These are phyloP conservation scores for Kalanchoe fedtschenkoi DNA, from an alignment of 164 flowering plant genomes.

Conservation along the genomic window DNA sequence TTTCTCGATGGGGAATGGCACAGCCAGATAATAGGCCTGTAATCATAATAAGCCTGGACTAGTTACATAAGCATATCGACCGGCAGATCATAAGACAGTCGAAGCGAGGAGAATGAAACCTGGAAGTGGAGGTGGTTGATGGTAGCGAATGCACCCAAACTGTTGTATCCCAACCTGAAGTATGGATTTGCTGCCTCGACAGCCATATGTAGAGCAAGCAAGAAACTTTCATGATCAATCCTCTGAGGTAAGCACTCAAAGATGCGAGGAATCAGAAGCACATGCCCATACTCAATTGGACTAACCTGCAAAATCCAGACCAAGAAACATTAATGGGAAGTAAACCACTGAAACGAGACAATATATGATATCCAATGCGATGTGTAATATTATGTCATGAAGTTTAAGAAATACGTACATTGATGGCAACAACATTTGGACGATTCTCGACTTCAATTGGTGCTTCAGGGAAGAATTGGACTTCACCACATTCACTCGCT, in stretches of 20 bases:
- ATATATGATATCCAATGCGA: background rate
- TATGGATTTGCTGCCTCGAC: slow-evolving; percentile 60
- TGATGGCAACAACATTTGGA: slow-evolving; percentile 58
- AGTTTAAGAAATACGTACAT: no score
- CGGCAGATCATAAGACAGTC: background rate
- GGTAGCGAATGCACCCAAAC: slow-evolving; percentile 95
- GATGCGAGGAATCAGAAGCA: slow-evolving; percentile 66
- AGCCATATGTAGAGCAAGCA: slow-evolving; percentile 81
- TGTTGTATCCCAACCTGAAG: slow-evolving; percentile 86
- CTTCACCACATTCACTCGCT: slow-evolving; percentile 33
- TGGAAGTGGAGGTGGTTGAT: slow-evolving; percentile 92
- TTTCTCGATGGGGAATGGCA: slow-evolving; percentile 54
- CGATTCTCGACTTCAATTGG: slow-evolving; percentile 40
- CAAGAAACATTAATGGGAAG: background rate
- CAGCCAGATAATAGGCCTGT: slow-evolving; percentile 56
- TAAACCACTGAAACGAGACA: no score
- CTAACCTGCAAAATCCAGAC: slow-evolving; percentile 44
- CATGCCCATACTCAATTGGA: slow-evolving; percentile 92
- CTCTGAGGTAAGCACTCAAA: slow-evolving; percentile 67
- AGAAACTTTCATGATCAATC: slow-evolving; percentile 61
- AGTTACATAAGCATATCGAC: background rate
- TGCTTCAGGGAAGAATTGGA: slow-evolving; percentile 38
- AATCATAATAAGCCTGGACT: background rate
- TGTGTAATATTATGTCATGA: background rate
- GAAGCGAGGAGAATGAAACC: slow-evolving; percentile 20